A percentile compares a stretch with the other conserved stretches of the same genome.
phyloP scores from a whole-genome alignment of 305 asterid genomes.

The Solanum hybrid region DNA sequence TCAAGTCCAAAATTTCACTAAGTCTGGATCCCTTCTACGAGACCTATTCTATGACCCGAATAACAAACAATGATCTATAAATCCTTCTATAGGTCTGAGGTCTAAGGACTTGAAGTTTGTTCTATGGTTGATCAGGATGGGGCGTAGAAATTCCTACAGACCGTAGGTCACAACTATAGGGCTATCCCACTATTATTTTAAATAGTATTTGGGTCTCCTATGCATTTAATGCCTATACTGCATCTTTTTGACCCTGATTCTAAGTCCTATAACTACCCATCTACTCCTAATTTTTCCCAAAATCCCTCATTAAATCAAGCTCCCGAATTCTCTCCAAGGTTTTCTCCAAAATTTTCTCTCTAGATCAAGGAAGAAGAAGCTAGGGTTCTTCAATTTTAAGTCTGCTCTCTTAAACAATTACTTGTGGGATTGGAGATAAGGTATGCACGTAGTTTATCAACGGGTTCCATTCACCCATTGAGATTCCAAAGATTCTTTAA shows the following conservation, averaged over 20 bases:
- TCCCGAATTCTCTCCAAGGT: not conserved
- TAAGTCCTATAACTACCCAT: not conserved
- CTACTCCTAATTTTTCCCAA: not conserved
- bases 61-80: not conserved
- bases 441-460: not conserved
- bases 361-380: too few species aligned
- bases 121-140: not conserved
- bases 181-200: not conserved
- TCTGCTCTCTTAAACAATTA: too few species aligned
- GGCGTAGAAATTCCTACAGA: not conserved
- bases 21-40: not conserved
- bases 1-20: not conserved
- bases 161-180: not conserved
- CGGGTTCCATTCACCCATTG: not conserved
- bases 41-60: not conserved
- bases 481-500: not conserved
- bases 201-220: not conserved
- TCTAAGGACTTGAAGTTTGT: not conserved
- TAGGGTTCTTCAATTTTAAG: too few species aligned
- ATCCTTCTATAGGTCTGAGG: not conserved
- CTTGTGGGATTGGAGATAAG: not conserved
- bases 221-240: not conserved
- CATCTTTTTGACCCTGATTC: not conserved
- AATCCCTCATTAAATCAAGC: not conserved
- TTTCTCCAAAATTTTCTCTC: too few species aligned